Base-by-base conservation (phyloP, 2,329 filamentous ascomycete genomes). In the Claviceps sorghi region DNA sequence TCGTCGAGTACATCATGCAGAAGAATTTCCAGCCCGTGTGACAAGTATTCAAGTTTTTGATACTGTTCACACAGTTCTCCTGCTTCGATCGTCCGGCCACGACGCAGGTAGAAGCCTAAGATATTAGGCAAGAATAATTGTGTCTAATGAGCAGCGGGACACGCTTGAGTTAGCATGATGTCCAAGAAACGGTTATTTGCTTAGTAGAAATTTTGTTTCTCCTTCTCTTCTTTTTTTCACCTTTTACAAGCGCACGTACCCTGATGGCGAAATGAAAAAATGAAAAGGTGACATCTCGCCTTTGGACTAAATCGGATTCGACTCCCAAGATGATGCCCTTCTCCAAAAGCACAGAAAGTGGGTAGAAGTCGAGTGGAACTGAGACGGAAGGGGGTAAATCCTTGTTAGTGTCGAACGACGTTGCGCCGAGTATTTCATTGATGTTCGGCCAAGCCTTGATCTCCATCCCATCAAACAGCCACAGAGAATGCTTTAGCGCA, bases 1-100 rank as follows among this genome's bases (percentile, higher is more conserved):
- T 95, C 88, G 61, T 98, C 93, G 1, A 98, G 75, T 4, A 97
- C 89, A 57, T 93, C 84, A 64, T 98, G 93, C 13, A 98, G 75
- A 21, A 98, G 75, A 44, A 98, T 81, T 66, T 98, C 93, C 30
- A 98, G 76, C 0, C 87, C 91, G 63, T 98, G 93, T 0, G 90
- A 79, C 63, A 97, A 95, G 65, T 98, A 98, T 50, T 87, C 84
- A 3, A 98, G 75, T 53, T 87, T 77, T 60, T 90, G 83, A 63
- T 95, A 97, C 59, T 90, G 84, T 59, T 87, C 84, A 8, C 88
- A 88, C 15, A 97, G 73, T 53, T 83, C 82, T 45, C 94, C 77
- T 0, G 93, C 93, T 44, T 88, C 86, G 1, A 83, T 75, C n/a
- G 83, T 84, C 62, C 87, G 85, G 64, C 86, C 85, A 54, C 83